Conservation (phyloP, 2,329 filamentous ascomycete genomes). For the Arachnomyces sp. region DNA sequence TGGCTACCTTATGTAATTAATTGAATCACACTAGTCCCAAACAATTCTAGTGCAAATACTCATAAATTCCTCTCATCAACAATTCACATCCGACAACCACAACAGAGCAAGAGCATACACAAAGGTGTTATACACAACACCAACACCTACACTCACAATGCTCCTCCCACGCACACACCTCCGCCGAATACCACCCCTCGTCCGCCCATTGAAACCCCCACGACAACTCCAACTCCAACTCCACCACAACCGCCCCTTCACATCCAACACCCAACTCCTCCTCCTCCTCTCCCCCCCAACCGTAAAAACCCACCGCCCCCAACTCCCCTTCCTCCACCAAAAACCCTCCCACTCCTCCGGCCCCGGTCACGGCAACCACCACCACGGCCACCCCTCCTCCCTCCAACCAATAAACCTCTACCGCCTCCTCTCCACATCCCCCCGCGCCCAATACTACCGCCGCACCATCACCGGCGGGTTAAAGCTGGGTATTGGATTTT, state of each 20-base stretch:
- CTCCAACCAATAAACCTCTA: conserved; percentile 41
- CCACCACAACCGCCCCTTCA: conserved; percentile 44
- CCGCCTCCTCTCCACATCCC: conserved; percentile 74
- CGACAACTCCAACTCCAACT: conserved; percentile 13
- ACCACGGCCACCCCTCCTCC: conserved; percentile 45
- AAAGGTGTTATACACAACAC: too few species aligned
- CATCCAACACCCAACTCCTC: conserved; percentile 47
- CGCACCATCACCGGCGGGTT: conserved; percentile 56
- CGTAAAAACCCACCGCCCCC: conserved; percentile 46
- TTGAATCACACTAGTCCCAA: too few species aligned
- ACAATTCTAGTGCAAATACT: too few species aligned
- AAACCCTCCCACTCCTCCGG: conserved; percentile 39
- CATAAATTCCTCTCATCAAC: too few species aligned
- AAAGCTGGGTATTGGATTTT: conserved; percentile 62
- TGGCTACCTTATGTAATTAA: too few species aligned
- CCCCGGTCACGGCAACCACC: too few species aligned
- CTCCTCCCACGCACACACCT: conserved; percentile 26
- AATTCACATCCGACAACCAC: conserved; percentile 4
- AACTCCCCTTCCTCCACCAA: conserved; percentile 59
- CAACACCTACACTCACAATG: conserved; percentile 17
- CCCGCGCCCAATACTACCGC: conserved; percentile 41
- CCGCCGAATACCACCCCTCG: conserved; percentile 32
- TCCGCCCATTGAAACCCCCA: conserved; percentile 30
- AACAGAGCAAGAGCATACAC: too few species aligned
- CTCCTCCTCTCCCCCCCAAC: conserved; percentile 43